Evolutionary conservation across 805 yeast genomes (phyloP), one percentile per base, ranked within the genome.

Genomic region (Hemisphaericaspora nanyangensis): DNA sequence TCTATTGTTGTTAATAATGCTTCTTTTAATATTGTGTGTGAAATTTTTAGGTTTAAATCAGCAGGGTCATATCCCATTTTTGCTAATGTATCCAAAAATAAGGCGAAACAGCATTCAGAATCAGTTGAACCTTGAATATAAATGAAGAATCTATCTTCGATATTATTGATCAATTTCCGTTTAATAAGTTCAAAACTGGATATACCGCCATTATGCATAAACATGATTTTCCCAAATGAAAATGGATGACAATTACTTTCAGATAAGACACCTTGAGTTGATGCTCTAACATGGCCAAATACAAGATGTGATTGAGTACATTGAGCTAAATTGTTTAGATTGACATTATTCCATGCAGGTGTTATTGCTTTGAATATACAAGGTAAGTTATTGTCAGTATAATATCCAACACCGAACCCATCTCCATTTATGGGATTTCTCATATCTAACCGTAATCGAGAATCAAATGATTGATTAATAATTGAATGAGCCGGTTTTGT

Each of bases 171-270:
- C 31, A 93, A 68, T 42, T 63, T 73, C 43, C 93, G 74, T 62
- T 93, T 93, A 50, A 93, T 85, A 47, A 65, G 63, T 38, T 69
- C 59, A 58, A 91, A 93, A 43, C 79, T 78, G 8, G 90, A 72
- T 17, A 93, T 78, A 0, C 87, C 93, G 22, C 99, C 99, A 62
- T 93, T 93, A 62, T 93, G 99, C 99, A 93, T 93, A 58, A 93
- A 93, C 84, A 91, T 85, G 34, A 91, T 66, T 36, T 80, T 80
- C 45, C 90, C 91, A 57, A 79, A 89, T 3, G 85, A 80, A 62
- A 93, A 93, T 0, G 99, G 99, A 59, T 93, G 99, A 62, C 99
- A 93, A 61, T 93, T 93, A 0, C 97, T 91, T 57, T 93, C 99
- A 8, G 95, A 76, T 19, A 93, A 64, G 1, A 86, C 95, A 34